Evolutionary conservation across 176 grass and related monocot genomes (phyloP).

Genomic region (Luzula sylvatica): DNA sequence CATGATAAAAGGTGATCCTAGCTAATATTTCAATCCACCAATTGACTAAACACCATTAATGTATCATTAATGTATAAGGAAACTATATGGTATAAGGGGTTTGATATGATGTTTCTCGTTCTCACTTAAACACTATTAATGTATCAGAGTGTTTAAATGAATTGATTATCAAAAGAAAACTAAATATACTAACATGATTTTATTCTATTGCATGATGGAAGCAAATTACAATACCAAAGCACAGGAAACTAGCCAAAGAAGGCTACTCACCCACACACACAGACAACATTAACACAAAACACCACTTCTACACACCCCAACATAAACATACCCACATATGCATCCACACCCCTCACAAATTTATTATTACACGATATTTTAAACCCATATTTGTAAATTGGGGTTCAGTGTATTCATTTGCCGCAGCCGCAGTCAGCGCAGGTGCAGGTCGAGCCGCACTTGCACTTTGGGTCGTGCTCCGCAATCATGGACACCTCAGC

Average conservation of each 20-base stretch:
- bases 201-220: slow-evolving; percentile 2
- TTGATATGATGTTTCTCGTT: too few species aligned
- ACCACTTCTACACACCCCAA: too few species aligned
- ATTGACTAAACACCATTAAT: too few species aligned
- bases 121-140: too few species aligned
- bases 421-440: slow-evolving; percentile 45
- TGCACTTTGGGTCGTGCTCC: slow-evolving; percentile 46
- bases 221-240: slow-evolving; percentile 17
- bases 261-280: background rate
- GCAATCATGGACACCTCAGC: slow-evolving; percentile 12
- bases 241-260: slow-evolving; percentile 3
- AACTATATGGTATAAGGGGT: too few species aligned
- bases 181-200: too few species aligned
- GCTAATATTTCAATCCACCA: too few species aligned
- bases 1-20: too few species aligned
- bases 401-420: slow-evolving; percentile 26
- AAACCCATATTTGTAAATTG: background rate
- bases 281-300: too few species aligned
- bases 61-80: too few species aligned
- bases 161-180: too few species aligned
- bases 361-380: slow-evolving; percentile 1
- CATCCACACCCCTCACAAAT: slow-evolving; percentile 6
- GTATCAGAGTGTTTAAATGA: too few species aligned
- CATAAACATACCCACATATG: slow-evolving; percentile 9
- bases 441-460: slow-evolving; percentile 52